Conservation (phyloP, 306 rosid species). For the Vigna nakashimae region DNA sequence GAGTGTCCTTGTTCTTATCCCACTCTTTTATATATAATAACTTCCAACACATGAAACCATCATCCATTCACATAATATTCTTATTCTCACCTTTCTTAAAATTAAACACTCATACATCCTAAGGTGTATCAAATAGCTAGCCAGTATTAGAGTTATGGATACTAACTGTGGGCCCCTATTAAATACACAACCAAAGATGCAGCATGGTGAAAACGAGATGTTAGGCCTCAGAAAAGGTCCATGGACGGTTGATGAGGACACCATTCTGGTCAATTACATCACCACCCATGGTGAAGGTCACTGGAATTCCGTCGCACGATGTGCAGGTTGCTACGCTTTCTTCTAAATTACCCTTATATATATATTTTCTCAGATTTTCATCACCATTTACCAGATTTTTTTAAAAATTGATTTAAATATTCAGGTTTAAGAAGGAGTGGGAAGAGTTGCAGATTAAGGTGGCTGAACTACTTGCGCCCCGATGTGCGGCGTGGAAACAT, state of each 20-base stretch:
- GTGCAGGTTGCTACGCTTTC: conserved; percentile 49
- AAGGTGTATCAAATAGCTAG: too few species aligned
- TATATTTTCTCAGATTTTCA: too few species aligned
- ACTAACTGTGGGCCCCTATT: conserved; percentile 3
- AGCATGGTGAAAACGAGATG: conserved; percentile 30
- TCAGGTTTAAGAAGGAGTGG: conserved; percentile 69
- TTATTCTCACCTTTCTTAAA: not conserved
- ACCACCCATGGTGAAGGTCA: conserved; percentile 65
- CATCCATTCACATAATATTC: not conserved
- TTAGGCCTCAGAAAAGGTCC: conserved; percentile 62
- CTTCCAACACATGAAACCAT: conserved; percentile 41
- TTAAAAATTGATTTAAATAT: not conserved
- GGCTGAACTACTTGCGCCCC: conserved; percentile 74
- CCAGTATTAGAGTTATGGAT: not conserved
- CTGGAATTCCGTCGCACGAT: conserved; percentile 65
- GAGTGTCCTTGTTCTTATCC: conserved; percentile 45
- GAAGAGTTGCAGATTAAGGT: conserved; percentile 73
- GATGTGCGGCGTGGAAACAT: conserved; percentile 66
- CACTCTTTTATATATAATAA: conserved; percentile 45
- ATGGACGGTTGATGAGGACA: conserved; percentile 73
- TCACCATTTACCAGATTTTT: not conserved
- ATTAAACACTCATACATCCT: not conserved
- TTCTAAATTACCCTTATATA: too few species aligned
- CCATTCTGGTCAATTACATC: conserved; percentile 55
- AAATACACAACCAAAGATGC: not conserved